phyloP scores from a whole-genome alignment of 371 early-diverging fungal species.

The Mucor piriformis region DNA sequence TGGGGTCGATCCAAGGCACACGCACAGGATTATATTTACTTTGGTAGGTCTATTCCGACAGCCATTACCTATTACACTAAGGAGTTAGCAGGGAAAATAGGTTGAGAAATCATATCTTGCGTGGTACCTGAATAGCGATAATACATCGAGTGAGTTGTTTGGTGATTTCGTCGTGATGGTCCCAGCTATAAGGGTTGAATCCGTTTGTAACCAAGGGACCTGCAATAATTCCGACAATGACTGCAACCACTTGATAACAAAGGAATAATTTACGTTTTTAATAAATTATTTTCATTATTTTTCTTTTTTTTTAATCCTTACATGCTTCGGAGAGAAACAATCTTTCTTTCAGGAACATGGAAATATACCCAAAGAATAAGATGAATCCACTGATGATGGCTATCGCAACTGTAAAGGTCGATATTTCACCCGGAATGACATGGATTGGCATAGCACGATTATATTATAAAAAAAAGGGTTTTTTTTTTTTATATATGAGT shows the following conservation, averaged over 20 bases:
- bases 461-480: background rate
- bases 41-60: constrained; percentile 84
- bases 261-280: too few species aligned
- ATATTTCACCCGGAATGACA: constrained; percentile 53
- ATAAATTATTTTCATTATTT: too few species aligned
- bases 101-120: too few species aligned
- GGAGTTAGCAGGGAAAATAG: background rate
- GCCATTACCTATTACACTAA: constrained; percentile 73
- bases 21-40: constrained; percentile 40
- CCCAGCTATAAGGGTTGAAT: constrained; percentile 64
- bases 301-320: too few species aligned
- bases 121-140: constrained; percentile 82
- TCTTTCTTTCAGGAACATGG: constrained; percentile 89
- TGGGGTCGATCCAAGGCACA: background rate
- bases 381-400: constrained; percentile 85
- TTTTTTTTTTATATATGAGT: background rate
- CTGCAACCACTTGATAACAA: constrained; percentile 72
- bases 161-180: constrained; percentile 57
- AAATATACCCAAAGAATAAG: constrained; percentile 84
- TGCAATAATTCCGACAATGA: constrained; percentile 87
- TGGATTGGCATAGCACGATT: constrained; percentile 32
- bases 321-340: constrained; percentile 88
- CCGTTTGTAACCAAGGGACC: constrained; percentile 74
- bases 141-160: constrained; percentile 78
- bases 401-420: constrained; percentile 48